phyloP scores from a whole-genome alignment of 1,284 basidiomycete genomes.

The Cutaneotrichosporon daszewskae region DNA sequence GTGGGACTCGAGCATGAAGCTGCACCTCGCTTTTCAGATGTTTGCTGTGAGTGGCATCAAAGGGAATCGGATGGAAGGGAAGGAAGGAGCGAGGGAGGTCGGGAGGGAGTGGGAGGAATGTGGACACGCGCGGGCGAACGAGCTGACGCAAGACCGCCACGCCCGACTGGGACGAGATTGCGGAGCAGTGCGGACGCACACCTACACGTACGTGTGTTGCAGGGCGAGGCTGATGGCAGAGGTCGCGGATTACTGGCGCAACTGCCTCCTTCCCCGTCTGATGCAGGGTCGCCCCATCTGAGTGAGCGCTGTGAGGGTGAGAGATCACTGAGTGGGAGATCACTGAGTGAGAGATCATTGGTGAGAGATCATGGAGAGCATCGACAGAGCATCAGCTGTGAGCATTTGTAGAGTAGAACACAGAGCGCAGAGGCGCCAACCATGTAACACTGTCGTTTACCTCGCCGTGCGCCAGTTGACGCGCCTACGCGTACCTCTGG shows the following conservation, averaged over 20 bases:
- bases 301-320: conserved; percentile 3
- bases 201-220: conserved; percentile 21
- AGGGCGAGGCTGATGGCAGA: conserved; percentile 19
- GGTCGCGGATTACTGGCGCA: conserved; percentile 34
- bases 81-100: too few species aligned
- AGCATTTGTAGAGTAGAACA: too few species aligned
- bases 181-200: conserved; percentile 13
- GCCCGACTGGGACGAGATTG: conserved; percentile 19
- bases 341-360: not conserved
- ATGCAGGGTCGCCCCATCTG: too few species aligned
- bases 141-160: conserved; percentile 17
- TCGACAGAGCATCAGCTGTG: too few species aligned
- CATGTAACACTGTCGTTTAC: too few species aligned
- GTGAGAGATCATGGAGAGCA: not conserved
- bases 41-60: conserved; percentile 13
- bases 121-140: too few species aligned
- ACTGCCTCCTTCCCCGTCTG: conserved; percentile 27
- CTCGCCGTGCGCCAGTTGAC: too few species aligned
- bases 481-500: too few species aligned
- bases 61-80: too few species aligned
- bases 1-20: conserved; percentile 19
- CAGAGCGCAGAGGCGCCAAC: too few species aligned
- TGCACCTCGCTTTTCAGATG: conserved; percentile 12
- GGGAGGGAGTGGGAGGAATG: too few species aligned
- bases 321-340: not conserved